Conservation (phyloP, 2,329 filamentous ascomycete species). For the Ophiostoma perfectum region DNA sequence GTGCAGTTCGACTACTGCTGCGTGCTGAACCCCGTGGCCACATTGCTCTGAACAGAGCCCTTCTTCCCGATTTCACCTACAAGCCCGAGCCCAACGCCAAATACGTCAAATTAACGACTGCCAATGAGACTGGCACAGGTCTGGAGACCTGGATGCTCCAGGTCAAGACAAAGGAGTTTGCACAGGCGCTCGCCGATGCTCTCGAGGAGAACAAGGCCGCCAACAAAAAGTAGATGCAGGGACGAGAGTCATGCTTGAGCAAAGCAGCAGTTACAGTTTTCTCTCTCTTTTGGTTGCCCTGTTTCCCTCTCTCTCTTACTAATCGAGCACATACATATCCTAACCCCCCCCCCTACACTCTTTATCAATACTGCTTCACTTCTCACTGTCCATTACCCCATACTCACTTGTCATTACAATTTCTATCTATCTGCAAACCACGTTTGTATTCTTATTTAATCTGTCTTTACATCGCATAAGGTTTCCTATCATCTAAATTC, state of each 20-base stretch:
- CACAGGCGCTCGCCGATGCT: conserved; percentile 47
- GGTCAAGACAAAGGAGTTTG: conserved; percentile 59
- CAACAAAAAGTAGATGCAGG: conserved; percentile 45
- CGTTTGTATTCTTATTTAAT: conserved; percentile 8
- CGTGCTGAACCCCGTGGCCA: conserved; percentile 71
- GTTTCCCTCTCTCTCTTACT: neutral
- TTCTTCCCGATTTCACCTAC: conserved; percentile 60
- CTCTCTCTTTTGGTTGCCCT: neutral
- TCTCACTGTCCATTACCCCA: neutral
- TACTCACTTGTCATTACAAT: conserved; percentile 10
- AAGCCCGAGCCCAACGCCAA: conserved; percentile 50
- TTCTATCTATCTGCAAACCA: conserved; percentile 3
- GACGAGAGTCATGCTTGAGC: neutral
- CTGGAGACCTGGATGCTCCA: conserved; percentile 67
- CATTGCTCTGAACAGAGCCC: conserved; percentile 63
- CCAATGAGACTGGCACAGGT: conserved; percentile 52
- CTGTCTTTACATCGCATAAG: neutral
- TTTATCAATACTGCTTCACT: neutral
- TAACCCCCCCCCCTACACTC: neutral
- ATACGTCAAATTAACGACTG: conserved; percentile 54
- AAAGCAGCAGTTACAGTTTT: neutral
- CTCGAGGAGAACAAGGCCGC: conserved; percentile 52
- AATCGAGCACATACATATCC: neutral
- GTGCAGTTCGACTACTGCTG: conserved; percentile 61
- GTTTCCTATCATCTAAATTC: neutral